These are phyloP conservation scores for Aspergillus conjunctus DNA, from an alignment of 495 filamentous ascomycete genomes.

Conservation along the genomic window DNA sequence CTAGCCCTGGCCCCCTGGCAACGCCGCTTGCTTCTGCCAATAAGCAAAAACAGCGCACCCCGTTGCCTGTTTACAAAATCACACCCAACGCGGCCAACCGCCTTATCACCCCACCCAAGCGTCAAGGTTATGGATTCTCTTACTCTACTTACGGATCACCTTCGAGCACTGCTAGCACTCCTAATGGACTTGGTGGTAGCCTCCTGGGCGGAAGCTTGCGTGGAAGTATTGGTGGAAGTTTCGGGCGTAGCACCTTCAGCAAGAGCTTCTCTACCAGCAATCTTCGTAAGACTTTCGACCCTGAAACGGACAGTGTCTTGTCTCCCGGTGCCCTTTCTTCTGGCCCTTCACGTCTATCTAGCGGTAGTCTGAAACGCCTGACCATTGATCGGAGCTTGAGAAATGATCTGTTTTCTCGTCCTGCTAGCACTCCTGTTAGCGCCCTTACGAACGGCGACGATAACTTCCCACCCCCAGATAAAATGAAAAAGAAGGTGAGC, in stretches of 20 bases:
- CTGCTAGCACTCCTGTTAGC: slow-evolving; percentile 46
- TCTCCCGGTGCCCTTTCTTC: slow-evolving; percentile 83
- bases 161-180: slow-evolving; percentile 69
- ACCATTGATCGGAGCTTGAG: slow-evolving; percentile 84
- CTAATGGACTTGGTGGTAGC: slow-evolving; percentile 64
- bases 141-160: slow-evolving; percentile 89
- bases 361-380: slow-evolving; percentile 79
- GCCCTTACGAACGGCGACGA: slow-evolving; percentile 55
- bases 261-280: slow-evolving; percentile 68
- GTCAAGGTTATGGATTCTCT: slow-evolving; percentile 79
- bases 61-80: slow-evolving; percentile 85
- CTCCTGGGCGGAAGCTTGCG: slow-evolving; percentile 59
- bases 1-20: slow-evolving; percentile 78
- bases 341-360: slow-evolving; percentile 61
- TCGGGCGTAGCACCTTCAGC: slow-evolving; percentile 63
- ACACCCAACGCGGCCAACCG: slow-evolving; percentile 77
- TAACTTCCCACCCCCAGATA: slow-evolving; percentile 37
- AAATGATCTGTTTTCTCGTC: slow-evolving; percentile 67
- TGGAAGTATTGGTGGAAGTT: slow-evolving; percentile 52
- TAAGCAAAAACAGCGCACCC: slow-evolving; percentile 72
- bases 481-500: slow-evolving; percentile 81
- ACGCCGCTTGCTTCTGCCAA: slow-evolving; percentile 77
- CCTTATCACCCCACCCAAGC: slow-evolving; percentile 77
- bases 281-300: slow-evolving; percentile 63
- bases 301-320: slow-evolving; percentile 77